Percentiles rank a stretch among this genome's conserved stretches.
Conservation (phyloP, 2,329 filamentous ascomycete genomes). For the Curvularia verruculosa region DNA sequence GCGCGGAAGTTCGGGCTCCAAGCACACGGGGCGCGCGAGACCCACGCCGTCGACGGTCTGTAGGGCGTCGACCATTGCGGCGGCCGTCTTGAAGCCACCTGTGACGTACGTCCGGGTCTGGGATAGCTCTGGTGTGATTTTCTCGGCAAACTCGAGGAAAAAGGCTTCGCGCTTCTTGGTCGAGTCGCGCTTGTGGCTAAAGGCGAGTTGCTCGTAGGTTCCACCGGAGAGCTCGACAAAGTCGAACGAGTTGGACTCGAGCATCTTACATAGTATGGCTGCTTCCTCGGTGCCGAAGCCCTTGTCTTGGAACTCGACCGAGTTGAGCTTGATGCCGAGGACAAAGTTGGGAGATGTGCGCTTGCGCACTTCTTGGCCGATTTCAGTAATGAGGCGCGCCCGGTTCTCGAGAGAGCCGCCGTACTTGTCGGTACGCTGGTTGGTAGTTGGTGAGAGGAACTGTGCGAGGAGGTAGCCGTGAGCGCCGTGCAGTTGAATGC, state of each 20-base stretch:
- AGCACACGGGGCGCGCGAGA: conserved; percentile 60
- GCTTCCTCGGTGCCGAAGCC: conserved; percentile 61
- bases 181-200: conserved; percentile 59
- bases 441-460: conserved; percentile 53
- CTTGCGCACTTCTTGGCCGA: conserved; percentile 47
- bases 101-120: conserved; percentile 66
- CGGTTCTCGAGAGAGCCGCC: conserved; percentile 54
- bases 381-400: conserved; percentile 50
- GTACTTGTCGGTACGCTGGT: conserved; percentile 53
- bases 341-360: conserved; percentile 51
- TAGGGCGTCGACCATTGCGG: conserved; percentile 65
- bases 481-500: conserved; percentile 55
- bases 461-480: conserved; percentile 56
- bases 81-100: conserved; percentile 62
- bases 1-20: conserved; percentile 57
- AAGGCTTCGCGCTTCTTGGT: conserved; percentile 64
- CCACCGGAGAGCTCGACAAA: conserved; percentile 67
- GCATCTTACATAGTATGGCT: conserved; percentile 53
- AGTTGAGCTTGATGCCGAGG: conserved; percentile 65
- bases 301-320: conserved; percentile 61
- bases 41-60: conserved; percentile 65
- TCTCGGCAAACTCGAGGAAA: conserved; percentile 65
- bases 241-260: conserved; percentile 60
- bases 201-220: conserved; percentile 63
- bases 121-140: conserved; percentile 59